Conservation (phyloP, 192 early-diverging fungal species). For the Anaeromyces robustus region DNA sequence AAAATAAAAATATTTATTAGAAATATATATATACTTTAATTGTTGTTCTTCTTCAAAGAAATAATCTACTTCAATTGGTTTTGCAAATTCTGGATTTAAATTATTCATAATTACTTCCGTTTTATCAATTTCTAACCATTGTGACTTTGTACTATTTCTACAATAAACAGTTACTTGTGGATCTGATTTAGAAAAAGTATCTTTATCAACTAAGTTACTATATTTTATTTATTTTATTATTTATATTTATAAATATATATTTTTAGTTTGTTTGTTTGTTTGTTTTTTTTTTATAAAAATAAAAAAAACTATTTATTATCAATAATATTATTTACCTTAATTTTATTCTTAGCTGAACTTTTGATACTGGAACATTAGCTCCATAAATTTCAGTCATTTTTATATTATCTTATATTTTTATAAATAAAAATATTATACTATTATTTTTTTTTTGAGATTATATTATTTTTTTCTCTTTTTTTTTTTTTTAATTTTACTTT, state of each 20-base stretch:
- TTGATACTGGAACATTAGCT: not conserved
- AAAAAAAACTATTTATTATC: no score
- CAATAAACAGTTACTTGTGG: constrained; percentile 1
- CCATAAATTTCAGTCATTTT: not conserved
- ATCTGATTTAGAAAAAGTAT: not conserved
- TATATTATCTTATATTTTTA: not conserved
- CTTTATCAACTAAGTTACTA: not conserved
- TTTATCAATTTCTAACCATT: constrained; percentile 7
- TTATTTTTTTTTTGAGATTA: no score
- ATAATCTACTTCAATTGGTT: constrained; percentile 18
- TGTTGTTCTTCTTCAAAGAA: constrained; percentile 23
- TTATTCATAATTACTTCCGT: constrained; percentile 27
- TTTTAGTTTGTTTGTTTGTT: no score
- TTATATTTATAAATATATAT: no score
- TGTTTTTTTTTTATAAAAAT: no score
- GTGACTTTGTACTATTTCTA: not conserved
- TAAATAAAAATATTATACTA: no score
- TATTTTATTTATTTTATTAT: not conserved
- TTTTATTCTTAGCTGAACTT: not conserved
- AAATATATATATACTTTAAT: constrained; percentile 10
- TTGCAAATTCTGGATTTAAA: constrained; percentile 26
- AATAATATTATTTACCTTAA: not conserved
- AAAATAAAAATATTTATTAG: not conserved
- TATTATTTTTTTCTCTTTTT: no score
- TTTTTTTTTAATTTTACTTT: no score